Conservation (phyloP, 2,329 filamentous ascomycete species). For the Zasmidium angulare region DNA sequence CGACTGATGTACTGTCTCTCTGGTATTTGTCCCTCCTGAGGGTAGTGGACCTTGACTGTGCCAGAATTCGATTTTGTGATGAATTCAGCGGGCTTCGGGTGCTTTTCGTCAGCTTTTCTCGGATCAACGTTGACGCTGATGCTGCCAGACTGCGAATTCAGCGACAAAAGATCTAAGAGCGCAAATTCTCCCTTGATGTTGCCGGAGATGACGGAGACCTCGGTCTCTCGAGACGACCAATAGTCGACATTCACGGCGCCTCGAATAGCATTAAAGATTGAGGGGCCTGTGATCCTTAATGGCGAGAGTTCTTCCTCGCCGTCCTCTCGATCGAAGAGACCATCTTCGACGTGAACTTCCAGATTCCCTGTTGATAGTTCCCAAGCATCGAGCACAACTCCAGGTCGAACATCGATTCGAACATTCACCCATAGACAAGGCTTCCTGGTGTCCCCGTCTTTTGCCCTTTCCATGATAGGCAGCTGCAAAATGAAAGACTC, state of each 20-base stretch:
- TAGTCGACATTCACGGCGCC: slow-evolving; percentile 34
- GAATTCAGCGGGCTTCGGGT: slow-evolving; percentile 39
- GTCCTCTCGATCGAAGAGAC: slow-evolving; percentile 21
- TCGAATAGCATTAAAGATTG: slow-evolving; percentile 36
- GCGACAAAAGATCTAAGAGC: slow-evolving; percentile 41
- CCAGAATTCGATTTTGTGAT: slow-evolving; percentile 37
- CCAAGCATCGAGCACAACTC: slow-evolving; percentile 35
- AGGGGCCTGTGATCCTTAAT: slow-evolving; percentile 31
- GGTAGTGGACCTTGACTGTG: slow-evolving; percentile 39
- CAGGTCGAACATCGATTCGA: slow-evolving; percentile 38
- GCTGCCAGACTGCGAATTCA: slow-evolving; percentile 43
- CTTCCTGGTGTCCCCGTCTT: slow-evolving; percentile 9
- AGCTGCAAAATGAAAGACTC: slow-evolving; percentile 22
- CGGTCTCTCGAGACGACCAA: slow-evolving; percentile 40
- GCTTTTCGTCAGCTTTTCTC: slow-evolving; percentile 31
- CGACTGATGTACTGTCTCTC: slow-evolving; percentile 43
- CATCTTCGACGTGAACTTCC: slow-evolving; percentile 38
- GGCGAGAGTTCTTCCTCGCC: slow-evolving; percentile 24
- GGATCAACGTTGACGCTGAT: slow-evolving; percentile 43
- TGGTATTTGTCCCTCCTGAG: slow-evolving; percentile 26
- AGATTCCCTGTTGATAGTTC: slow-evolving; percentile 38
- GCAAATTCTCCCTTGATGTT: slow-evolving; percentile 44
- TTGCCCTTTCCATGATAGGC: slow-evolving; percentile 15
- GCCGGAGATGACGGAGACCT: slow-evolving; percentile 41
- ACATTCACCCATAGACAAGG: slow-evolving; percentile 41